These are phyloP conservation scores for Verruconis gallopava DNA, from an alignment of 2,329 filamentous ascomycete genomes.

Conservation along the genomic window DNA sequence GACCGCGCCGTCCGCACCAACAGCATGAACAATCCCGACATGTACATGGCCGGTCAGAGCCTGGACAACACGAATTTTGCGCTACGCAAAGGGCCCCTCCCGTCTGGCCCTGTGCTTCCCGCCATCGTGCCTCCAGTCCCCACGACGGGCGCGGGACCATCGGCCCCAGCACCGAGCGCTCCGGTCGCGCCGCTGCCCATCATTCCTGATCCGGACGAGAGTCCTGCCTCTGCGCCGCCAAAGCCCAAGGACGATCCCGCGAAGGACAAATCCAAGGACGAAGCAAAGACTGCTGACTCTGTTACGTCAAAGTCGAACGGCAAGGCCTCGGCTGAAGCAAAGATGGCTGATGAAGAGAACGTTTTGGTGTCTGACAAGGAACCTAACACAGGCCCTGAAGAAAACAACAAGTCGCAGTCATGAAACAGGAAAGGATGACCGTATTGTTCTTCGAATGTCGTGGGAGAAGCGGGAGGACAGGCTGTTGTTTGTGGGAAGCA, in stretches of 20 bases:
- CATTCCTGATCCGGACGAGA: conserved; percentile 9
- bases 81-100: background rate
- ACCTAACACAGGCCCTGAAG: too few species aligned
- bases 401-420: too few species aligned
- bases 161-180: background rate
- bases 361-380: too few species aligned
- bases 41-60: conserved; percentile 8
- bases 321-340: background rate
- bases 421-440: too few species aligned
- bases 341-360: background rate
- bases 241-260: conserved; percentile 2
- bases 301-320: background rate
- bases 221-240: conserved; percentile 7
- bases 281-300: background rate
- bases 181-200: background rate
- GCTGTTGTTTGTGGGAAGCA: too few species aligned
- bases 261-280: conserved; percentile 1
- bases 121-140: background rate
- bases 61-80: background rate
- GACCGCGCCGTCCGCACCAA: conserved; percentile 10
- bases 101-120: background rate
- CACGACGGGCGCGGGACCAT: background rate
- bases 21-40: conserved; percentile 9
- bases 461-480: too few species aligned
- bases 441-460: too few species aligned